Conservation (phyloP, 306 rosid genomes). For the Alnus glutinosa region DNA sequence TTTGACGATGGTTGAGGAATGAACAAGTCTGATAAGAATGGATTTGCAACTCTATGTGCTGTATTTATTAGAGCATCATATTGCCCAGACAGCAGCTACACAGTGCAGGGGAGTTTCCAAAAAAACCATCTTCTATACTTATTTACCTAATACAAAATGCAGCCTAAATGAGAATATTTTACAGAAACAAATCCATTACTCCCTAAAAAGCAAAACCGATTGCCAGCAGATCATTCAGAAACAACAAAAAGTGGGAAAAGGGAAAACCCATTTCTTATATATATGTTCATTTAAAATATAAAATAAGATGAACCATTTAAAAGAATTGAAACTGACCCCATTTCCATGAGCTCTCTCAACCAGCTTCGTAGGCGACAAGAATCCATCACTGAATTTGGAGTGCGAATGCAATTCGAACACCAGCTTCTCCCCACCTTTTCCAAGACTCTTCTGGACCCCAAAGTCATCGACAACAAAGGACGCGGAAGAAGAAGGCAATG, state of each 20-base stretch:
- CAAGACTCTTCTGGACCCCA: slow-evolving; percentile 69
- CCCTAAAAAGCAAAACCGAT: not conserved
- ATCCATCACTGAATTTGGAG: slow-evolving; percentile 94
- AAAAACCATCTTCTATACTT: not conserved
- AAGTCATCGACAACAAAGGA: slow-evolving; percentile 81
- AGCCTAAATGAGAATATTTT: not conserved
- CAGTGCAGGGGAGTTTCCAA: slow-evolving; percentile 2
- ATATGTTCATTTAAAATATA: slow-evolving; percentile 7
- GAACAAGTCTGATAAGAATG: not conserved
- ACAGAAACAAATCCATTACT: not conserved
- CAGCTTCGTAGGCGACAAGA: slow-evolving; percentile 82
- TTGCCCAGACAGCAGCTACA: not conserved
- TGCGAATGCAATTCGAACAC: slow-evolving; percentile 90
- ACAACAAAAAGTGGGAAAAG: not conserved
- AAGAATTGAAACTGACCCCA: slow-evolving; percentile 59
- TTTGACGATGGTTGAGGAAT: not conserved
- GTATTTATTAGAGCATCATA: not conserved
- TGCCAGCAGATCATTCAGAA: not conserved
- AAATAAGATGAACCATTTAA: not conserved
- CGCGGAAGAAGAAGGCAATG: slow-evolving; percentile 40
- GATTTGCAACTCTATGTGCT: not conserved
- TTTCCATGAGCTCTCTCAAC: slow-evolving; percentile 81
- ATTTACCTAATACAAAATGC: not conserved
- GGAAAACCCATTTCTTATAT: not conserved
- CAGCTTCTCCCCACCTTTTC: slow-evolving; percentile 62